These are phyloP conservation scores for Globisporangium cederbergense DNA, from an alignment of 352 stramenopile genomes.

Conservation along the genomic window DNA sequence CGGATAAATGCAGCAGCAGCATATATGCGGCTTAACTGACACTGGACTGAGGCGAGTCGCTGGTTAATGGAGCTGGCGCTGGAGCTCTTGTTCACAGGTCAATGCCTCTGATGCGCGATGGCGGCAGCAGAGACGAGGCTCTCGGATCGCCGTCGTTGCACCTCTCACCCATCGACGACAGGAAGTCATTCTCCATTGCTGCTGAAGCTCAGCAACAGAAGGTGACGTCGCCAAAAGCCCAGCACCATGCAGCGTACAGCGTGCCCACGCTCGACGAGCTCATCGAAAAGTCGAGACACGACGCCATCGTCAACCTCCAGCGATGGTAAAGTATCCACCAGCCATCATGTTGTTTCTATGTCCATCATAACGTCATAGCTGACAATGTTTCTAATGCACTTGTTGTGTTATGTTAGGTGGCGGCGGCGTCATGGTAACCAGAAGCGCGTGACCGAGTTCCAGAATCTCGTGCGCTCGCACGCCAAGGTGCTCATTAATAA, in stretches of 20 bases:
- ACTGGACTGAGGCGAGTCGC: neutral
- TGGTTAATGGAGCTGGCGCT: neutral
- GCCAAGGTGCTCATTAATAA: constrained; percentile 25
- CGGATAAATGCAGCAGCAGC: neutral
- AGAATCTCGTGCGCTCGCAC: constrained; percentile 27
- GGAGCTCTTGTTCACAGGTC: neutral
- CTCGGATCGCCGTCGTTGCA: neutral
- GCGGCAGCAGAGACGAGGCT: constrained; percentile 4
- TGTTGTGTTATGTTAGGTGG: constrained; percentile 24
- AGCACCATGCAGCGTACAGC: neutral
- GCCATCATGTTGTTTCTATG: neutral
- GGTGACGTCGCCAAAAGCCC: neutral
- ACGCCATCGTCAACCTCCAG: constrained; percentile 37
- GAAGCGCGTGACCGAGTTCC: constrained; percentile 30
- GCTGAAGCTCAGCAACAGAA: neutral
- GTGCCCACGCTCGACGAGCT: constrained; percentile 32
- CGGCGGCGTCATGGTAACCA: constrained; percentile 26
- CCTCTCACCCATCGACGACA: neutral
- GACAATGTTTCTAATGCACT: neutral
- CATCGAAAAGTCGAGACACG: constrained; percentile 34
- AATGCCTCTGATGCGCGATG: constrained; percentile 1
- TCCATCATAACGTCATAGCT: neutral
- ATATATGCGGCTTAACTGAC: neutral
- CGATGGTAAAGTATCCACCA: constrained; percentile 23
- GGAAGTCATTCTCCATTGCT: neutral